Percentiles rank a stretch among this genome's conserved stretches.
These are phyloP conservation scores for Populus davidiana DNA, from an alignment of 345 rosid genomes.

Conservation along the genomic window DNA sequence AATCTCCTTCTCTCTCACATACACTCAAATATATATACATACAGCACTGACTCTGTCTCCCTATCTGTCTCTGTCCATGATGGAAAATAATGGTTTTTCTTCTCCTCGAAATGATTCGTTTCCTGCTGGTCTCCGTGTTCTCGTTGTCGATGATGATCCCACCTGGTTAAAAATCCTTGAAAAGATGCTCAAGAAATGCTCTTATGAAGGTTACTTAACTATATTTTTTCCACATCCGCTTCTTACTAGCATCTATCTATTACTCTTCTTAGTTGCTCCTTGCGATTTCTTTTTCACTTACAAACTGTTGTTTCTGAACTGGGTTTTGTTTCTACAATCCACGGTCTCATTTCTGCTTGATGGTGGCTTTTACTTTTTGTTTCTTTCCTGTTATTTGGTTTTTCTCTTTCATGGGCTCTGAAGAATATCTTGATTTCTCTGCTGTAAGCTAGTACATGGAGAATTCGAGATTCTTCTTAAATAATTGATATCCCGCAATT, in stretches of 20 bases:
- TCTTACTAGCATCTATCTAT: background rate
- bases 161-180: slow-evolving; percentile 97
- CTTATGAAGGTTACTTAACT: slow-evolving; percentile 60
- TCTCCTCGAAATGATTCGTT: slow-evolving; percentile 55
- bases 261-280: background rate
- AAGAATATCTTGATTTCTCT: background rate
- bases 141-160: slow-evolving; percentile 92
- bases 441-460: background rate
- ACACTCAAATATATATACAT: background rate
- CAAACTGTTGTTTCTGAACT: slow-evolving; percentile 4
- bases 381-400: background rate
- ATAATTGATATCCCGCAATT: background rate
- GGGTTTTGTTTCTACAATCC: background rate
- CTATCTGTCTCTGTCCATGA: slow-evolving; percentile 17
- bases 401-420: background rate
- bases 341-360: background rate
- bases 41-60: background rate
- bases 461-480: slow-evolving; percentile 5
- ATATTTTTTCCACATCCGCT: background rate
- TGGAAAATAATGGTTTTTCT: slow-evolving; percentile 62
- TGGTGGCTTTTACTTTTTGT: background rate
- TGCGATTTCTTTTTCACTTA: background rate
- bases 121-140: slow-evolving; percentile 90
- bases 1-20: background rate
- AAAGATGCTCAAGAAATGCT: slow-evolving; percentile 96